Percentiles rank a stretch among this genome's conserved stretches.
Conservation (phyloP, 179 eudicot species). For the Beta lomatogona region DNA sequence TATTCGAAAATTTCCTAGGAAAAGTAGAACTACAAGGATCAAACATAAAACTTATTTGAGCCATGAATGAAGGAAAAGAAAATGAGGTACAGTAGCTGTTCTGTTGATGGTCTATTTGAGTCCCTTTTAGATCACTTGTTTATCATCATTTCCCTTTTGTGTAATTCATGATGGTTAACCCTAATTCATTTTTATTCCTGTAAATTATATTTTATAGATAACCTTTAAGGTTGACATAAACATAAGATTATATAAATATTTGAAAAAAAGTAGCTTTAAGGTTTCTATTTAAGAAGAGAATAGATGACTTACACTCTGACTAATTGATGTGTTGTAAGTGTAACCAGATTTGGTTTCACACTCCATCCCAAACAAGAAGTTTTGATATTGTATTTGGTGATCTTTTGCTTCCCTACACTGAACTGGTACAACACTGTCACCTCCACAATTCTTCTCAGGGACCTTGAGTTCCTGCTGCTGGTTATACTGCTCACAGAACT, state of each 20-base stretch:
- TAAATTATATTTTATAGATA: background rate
- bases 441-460: constrained; percentile 51
- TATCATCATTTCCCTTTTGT: background rate
- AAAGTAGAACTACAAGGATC: background rate
- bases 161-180: background rate
- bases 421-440: constrained; percentile 70
- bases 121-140: background rate
- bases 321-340: constrained; percentile 37
- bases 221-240: constrained; percentile 1
- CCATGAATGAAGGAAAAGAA: background rate
- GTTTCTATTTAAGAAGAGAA: background rate
- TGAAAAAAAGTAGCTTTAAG: background rate
- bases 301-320: constrained; percentile 61
- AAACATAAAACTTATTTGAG: background rate
- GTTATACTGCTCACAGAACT: constrained; percentile 32
- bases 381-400: constrained; percentile 38
- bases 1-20: background rate
- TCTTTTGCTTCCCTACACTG: constrained; percentile 46
- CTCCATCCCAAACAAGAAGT: constrained; percentile 54
- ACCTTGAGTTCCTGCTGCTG: constrained; percentile 39
- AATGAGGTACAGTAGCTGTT: background rate
- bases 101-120: background rate
- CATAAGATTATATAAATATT: background rate
- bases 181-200: background rate
- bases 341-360: constrained; percentile 40